phyloP scores from a whole-genome alignment of 768 basidiomycete species.

The Leccinellum rugosiceps region DNA sequence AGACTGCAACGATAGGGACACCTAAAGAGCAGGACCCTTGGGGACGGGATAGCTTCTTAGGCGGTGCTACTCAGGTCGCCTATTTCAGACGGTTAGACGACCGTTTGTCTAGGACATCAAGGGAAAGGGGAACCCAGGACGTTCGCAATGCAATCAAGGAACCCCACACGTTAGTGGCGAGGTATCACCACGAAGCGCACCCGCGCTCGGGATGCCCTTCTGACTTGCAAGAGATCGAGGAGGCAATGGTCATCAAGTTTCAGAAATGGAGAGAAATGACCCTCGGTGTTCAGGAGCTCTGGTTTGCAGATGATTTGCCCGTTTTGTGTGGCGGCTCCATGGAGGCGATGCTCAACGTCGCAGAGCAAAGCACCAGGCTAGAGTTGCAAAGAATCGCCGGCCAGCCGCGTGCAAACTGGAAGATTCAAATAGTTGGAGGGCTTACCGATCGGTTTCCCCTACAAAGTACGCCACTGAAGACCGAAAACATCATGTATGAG shows the following conservation, averaged over 20 bases:
- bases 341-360: constrained; percentile 25
- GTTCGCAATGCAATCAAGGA: constrained; percentile 7
- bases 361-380: constrained; percentile 25
- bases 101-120: constrained; percentile 28
- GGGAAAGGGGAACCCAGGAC: constrained; percentile 18
- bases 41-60: constrained; percentile 62
- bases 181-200: constrained; percentile 52
- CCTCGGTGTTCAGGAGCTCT: constrained; percentile 42
- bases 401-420: constrained; percentile 28
- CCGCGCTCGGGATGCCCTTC: constrained; percentile 41
- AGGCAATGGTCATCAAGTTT: constrained; percentile 50
- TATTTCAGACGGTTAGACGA: constrained; percentile 52
- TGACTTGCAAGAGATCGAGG: constrained; percentile 45
- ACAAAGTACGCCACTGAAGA: constrained; percentile 9
- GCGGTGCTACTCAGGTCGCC: constrained; percentile 68
- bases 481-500: constrained; percentile 14
- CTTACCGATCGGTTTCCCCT: constrained; percentile 3
- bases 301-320: constrained; percentile 43
- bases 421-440: constrained; percentile 26
- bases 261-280: constrained; percentile 48
- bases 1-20: constrained; percentile 56
- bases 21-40: constrained; percentile 62
- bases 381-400: constrained; percentile 18
- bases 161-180: constrained; percentile 47
- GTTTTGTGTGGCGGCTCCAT: constrained; percentile 35